Conservation (phyloP, 768 basidiomycete species). For the Leccinum uliginosum region DNA sequence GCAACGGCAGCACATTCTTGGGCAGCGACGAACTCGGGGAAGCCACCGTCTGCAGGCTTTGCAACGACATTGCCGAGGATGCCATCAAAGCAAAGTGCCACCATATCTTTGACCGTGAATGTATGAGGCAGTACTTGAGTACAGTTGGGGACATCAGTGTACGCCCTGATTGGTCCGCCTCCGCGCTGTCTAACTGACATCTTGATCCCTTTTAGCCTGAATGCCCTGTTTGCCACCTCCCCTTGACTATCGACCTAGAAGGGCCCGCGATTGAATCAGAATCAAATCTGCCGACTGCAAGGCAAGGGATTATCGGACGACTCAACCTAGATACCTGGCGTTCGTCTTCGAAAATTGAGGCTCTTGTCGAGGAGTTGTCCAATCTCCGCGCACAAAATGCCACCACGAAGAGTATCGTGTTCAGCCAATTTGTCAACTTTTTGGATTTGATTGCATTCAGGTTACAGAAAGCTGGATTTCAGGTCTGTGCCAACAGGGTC, state of each 20-base stretch:
- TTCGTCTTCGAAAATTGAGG: constrained; percentile 97
- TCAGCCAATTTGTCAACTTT: constrained; percentile 93
- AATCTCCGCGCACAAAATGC: constrained; percentile 80
- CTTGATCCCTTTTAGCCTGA: constrained; percentile 52
- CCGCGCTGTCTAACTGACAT: not conserved
- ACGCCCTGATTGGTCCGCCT: constrained; percentile 20
- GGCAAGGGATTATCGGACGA: constrained; percentile 92
- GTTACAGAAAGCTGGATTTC: constrained; percentile 88
- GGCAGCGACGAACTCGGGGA: constrained; percentile 56
- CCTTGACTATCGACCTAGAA: constrained; percentile 93
- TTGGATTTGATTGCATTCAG: constrained; percentile 91
- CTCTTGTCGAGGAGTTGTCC: constrained; percentile 87
- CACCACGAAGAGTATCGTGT: constrained; percentile 95
- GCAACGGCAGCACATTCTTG: constrained; percentile 60
- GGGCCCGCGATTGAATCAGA: constrained; percentile 86
- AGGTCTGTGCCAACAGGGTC: constrained; percentile 42
- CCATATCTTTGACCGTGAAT: constrained; percentile 95
- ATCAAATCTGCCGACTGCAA: constrained; percentile 41
- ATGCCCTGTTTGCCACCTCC: constrained; percentile 92
- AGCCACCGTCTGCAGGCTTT: constrained; percentile 88
- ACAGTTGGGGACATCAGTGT: constrained; percentile 63
- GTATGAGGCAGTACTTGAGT: constrained; percentile 89
- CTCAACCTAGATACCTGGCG: constrained; percentile 87
- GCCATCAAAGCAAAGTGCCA: constrained; percentile 91
- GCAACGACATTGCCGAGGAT: constrained; percentile 95